Evolutionary conservation across 352 stramenopile species (phyloP).

Genomic region (Globisporangium iwayamae): DNA sequence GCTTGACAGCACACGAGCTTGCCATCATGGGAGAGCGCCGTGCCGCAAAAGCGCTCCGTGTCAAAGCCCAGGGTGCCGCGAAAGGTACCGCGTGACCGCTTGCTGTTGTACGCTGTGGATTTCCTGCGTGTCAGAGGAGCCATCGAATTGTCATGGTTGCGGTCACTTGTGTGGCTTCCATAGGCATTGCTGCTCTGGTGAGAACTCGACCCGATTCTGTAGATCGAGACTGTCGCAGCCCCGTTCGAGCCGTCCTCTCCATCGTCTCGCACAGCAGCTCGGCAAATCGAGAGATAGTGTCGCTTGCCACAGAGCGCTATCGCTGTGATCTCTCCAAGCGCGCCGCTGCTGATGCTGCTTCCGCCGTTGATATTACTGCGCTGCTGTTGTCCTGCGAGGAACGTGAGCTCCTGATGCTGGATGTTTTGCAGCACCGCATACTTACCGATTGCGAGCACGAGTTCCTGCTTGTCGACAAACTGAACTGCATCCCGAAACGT

Average conservation of each 20-base stretch:
- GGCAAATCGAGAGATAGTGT: conserved; percentile 49
- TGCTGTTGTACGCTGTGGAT: neutral
- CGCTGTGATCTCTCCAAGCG: conserved; percentile 63
- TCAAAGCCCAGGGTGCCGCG: conserved; percentile 49
- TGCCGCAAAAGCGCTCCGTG: conserved; percentile 47
- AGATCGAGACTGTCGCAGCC: conserved; percentile 36
- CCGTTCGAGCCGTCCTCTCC: conserved; percentile 1
- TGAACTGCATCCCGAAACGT: conserved; percentile 51
- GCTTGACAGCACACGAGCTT: conserved; percentile 64
- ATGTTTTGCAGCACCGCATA: conserved; percentile 66
- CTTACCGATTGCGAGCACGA: conserved; percentile 63
- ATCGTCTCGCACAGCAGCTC: conserved; percentile 24
- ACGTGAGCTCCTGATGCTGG: conserved; percentile 50
- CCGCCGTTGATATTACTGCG: neutral
- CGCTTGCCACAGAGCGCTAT: conserved; percentile 63
- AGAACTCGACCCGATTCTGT: conserved; percentile 16
- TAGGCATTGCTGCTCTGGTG: conserved; percentile 2
- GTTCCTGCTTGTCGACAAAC: conserved; percentile 52
- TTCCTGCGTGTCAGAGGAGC: conserved; percentile 7
- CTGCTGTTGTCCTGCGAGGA: conserved; percentile 35
- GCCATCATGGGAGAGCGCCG: conserved; percentile 61
- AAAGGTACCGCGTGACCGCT: conserved; percentile 14
- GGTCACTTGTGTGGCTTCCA: neutral
- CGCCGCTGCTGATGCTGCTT: conserved; percentile 2
- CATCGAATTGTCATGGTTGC: neutral